A percentile compares a stretch with the other conserved stretches of the same genome.
These are phyloP conservation scores for Thelephora ganbajun DNA, from an alignment of 768 basidiomycete species.

Conservation along the genomic window DNA sequence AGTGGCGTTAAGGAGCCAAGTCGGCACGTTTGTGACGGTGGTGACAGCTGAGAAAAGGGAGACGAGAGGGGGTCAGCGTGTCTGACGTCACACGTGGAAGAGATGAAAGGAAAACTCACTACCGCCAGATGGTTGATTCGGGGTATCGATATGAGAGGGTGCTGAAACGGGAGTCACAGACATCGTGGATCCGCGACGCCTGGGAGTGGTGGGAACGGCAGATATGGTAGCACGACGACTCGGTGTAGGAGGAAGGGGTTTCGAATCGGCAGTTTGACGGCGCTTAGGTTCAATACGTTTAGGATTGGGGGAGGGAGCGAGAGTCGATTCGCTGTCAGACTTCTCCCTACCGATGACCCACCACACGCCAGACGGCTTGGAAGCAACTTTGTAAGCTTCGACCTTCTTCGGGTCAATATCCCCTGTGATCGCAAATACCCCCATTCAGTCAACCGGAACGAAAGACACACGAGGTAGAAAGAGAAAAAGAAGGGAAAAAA, in stretches of 20 bases:
- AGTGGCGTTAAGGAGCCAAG: conserved; percentile 68
- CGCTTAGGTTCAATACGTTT: conserved; percentile 11
- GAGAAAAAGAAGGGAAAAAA: neutral
- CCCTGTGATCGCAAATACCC: conserved; percentile 28
- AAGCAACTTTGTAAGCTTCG: conserved; percentile 46
- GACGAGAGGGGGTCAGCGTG: neutral
- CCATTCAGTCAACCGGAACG: neutral
- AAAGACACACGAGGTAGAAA: neutral
- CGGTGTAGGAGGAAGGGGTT: conserved; percentile 9
- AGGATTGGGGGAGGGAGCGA: conserved; percentile 2
- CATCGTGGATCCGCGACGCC: neutral
- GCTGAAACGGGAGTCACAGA: neutral
- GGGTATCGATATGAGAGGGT: neutral
- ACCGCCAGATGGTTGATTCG: conserved; percentile 6
- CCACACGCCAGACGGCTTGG: conserved; percentile 36
- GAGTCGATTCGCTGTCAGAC: conserved; percentile 21
- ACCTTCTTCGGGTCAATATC: conserved; percentile 46
- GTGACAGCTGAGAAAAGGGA: conserved; percentile 19
- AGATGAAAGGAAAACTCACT: conserved; percentile 1
- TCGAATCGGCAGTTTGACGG: conserved; percentile 12
- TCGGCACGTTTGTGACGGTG: conserved; percentile 44
- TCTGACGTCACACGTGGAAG: neutral
- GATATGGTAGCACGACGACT: conserved; percentile 5
- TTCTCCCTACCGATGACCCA: conserved; percentile 33
- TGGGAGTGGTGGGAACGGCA: conserved; percentile 6